Conservation (phyloP, 1,284 basidiomycete genomes). For the Xerocomus minutiporus region DNA sequence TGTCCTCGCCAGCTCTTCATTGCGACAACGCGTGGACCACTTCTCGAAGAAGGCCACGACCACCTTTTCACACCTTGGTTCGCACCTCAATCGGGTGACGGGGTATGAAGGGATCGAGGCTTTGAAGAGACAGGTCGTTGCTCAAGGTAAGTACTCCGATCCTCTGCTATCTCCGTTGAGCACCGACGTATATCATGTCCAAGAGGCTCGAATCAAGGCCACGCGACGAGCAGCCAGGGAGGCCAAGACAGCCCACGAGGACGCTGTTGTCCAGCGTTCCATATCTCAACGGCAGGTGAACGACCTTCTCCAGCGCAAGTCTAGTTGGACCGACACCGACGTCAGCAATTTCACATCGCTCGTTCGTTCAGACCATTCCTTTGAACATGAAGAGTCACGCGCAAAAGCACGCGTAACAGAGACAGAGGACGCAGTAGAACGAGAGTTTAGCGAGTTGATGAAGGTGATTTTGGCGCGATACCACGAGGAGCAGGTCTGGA, state of each 20-base stretch:
- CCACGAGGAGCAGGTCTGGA: conserved; percentile 97
- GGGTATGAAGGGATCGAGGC: conserved; percentile 88
- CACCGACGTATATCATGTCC: conserved; percentile 14
- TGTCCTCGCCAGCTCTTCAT: conserved; percentile 41
- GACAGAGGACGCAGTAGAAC: conserved; percentile 75
- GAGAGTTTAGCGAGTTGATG: conserved; percentile 82
- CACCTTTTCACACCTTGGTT: conserved; percentile 68
- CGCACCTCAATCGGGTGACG: conserved; percentile 78
- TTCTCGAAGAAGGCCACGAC: conserved; percentile 53
- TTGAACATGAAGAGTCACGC: conserved; percentile 70
- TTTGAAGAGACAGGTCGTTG: conserved; percentile 73
- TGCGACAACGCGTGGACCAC: conserved; percentile 53
- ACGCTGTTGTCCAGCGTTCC: conserved; percentile 70
- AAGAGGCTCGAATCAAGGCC: conserved; percentile 62
- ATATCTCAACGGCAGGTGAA: conserved; percentile 86
- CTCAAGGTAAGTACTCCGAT: conserved; percentile 60
- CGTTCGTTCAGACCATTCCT: conserved; percentile 81
- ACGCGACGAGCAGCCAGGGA: conserved; percentile 56
- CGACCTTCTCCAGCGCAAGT: conserved; percentile 86
- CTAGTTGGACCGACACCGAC: conserved; percentile 78
- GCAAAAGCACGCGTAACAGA: conserved; percentile 63
- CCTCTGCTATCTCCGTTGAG: background rate
- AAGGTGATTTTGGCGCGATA: conserved; percentile 82
- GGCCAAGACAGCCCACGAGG: conserved; percentile 72
- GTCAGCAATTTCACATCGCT: conserved; percentile 81